Conservation (phyloP, 345 rosid species). For the Rhodomyrtus tomentosa region DNA sequence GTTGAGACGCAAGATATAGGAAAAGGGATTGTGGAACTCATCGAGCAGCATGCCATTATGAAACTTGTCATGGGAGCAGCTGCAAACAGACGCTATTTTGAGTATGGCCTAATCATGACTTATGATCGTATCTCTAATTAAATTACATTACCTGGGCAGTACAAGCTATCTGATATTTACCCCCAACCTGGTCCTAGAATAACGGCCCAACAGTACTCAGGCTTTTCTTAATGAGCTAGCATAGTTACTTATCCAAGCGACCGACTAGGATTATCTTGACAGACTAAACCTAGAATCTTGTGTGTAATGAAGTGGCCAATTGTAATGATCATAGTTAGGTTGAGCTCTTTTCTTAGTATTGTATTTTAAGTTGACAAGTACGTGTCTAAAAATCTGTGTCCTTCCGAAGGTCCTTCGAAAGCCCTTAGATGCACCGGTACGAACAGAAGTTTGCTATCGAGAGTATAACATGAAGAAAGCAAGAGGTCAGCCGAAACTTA, state of each 20-base stretch:
- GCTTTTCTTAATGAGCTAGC: neutral
- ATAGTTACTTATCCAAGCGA: neutral
- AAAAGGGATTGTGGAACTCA: slow-evolving; percentile 58
- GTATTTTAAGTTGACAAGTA: neutral
- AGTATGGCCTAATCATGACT: slow-evolving; percentile 14
- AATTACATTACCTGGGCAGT: neutral
- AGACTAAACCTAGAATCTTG: neutral
- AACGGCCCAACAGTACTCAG: neutral
- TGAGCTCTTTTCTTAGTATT: neutral
- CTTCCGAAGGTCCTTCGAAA: too few relatives aligned
- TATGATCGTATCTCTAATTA: neutral
- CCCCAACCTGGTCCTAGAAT: neutral
- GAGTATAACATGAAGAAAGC: too few relatives aligned
- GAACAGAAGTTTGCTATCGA: too few relatives aligned
- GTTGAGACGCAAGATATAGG: slow-evolving; percentile 40
- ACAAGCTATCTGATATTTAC: neutral
- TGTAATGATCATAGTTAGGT: neutral
- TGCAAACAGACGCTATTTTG: slow-evolving; percentile 38
- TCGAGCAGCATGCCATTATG: slow-evolving; percentile 30
- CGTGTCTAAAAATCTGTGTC: neutral
- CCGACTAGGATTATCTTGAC: neutral
- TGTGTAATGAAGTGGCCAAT: neutral
- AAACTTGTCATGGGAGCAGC: slow-evolving; percentile 84
- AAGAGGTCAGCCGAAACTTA: too few relatives aligned
- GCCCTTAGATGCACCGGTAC: too few relatives aligned